Base-by-base conservation (phyloP, 73 alveolate species). In the Uronychia setigera region DNA sequence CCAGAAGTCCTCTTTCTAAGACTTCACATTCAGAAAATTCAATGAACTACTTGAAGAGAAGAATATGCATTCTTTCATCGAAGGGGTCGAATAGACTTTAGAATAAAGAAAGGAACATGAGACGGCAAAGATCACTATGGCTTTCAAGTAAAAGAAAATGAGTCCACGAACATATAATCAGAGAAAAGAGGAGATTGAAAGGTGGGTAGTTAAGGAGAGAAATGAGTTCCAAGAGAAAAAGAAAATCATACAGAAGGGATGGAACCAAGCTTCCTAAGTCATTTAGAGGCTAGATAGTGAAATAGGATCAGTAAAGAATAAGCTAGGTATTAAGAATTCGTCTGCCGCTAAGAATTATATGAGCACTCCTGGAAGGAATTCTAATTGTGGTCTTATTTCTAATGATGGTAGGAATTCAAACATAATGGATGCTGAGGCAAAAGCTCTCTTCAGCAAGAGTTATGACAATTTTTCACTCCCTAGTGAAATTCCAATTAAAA, bases 21-120 rank as follows among this genome's bases (percentile, higher is more conserved):
- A 79, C 31, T 79, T 79, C 34, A 29, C 85, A 1, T 35, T 79
- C 31, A 79, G 33, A 34, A 79, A 79, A 28, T 79, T 79, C 35
- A 35, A 57, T 34, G 77, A 79, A 33, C 85, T 79, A 1, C 31
- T 79, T 74, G 31, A 79, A 19, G 75, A 13, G 31, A 79, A 79
- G 33, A 79, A 79, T 33, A 79, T 79, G 85, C 31, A 35, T 1
- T 13, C 27, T 13, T 79, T 79, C 32, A 57, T 29, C 14, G 76
- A 79, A 19, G 26, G 75, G 26, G 76, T 79, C 19, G 75, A 79
- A 9, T 14, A 79, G 27, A 79, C 85, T 33, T 57, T 34, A 14
- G 58, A 76, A 29, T 31, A 80, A 31, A 29, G 30, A 19, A 80
- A 34, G 14, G 58, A 80, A 29, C 33, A 25, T 26, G 58, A 35